Evolutionary conservation across 306 rosid genomes (phyloP).

Genomic region (Vigna unguiculata): DNA sequence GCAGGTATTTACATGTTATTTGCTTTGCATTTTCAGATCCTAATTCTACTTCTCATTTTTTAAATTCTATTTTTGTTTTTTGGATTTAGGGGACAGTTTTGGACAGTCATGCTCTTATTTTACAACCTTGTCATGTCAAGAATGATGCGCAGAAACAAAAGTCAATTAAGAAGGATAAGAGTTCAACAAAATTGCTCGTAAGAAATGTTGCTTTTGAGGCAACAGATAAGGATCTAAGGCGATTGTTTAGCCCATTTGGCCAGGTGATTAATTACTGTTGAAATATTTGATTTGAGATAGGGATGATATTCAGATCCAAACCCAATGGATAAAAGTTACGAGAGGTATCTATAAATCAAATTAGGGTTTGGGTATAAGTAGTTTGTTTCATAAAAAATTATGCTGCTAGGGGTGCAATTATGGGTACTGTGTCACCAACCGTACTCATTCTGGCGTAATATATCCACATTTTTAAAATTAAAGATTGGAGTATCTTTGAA

Average conservation of each 20-base stretch:
- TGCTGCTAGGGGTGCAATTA: not conserved
- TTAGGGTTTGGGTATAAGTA: not conserved
- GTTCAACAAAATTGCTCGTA: conserved; percentile 84
- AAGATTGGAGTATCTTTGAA: conserved; percentile 3
- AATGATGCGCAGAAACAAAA: conserved; percentile 58
- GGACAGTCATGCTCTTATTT: conserved; percentile 84
- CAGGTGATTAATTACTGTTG: conserved; percentile 74
- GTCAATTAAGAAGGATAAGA: conserved; percentile 68
- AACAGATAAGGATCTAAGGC: conserved; percentile 82
- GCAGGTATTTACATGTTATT: conserved; percentile 61
- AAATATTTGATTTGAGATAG: not conserved
- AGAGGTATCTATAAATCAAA: not conserved
- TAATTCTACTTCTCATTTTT: conserved; percentile 37
- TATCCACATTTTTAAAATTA: not conserved
- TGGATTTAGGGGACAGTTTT: conserved; percentile 76
- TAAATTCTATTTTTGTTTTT: not conserved
- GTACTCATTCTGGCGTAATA: not conserved
- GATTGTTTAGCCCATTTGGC: conserved; percentile 89
- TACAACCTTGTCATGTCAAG: conserved; percentile 84
- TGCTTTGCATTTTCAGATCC: conserved; percentile 38
- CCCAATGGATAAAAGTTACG: not conserved
- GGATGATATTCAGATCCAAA: not conserved
- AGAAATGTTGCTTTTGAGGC: conserved; percentile 94
- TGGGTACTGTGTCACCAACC: not conserved
- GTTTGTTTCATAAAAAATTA: not conserved